These are phyloP conservation scores for sorghum (Sorghum bicolor) DNA, from an alignment of 176 grass and related monocot species.

Conservation along the genomic window DNA sequence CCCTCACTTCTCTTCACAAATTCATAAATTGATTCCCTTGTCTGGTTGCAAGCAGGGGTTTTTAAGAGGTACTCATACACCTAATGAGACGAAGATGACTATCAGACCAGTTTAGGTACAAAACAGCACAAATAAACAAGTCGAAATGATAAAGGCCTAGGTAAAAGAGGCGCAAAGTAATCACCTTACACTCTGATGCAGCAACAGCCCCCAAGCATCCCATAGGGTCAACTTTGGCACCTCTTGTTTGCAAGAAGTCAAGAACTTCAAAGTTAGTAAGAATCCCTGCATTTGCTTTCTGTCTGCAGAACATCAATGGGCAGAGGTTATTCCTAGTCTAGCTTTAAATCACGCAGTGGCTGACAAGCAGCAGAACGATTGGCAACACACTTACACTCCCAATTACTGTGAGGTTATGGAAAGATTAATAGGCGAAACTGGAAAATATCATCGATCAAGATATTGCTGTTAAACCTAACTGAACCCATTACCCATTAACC, in stretches of 20 bases:
- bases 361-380: not conserved
- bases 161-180: conserved; percentile 20
- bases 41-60: conserved; percentile 62
- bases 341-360: not conserved
- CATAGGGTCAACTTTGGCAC: conserved; percentile 74
- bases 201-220: conserved; percentile 75
- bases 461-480: not conserved
- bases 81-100: conserved; percentile 10
- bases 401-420: not conserved
- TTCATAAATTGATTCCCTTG: conserved; percentile 58
- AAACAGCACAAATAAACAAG: conserved; percentile 4
- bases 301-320: conserved; percentile 31
- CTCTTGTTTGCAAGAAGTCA: conserved; percentile 70
- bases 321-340: not conserved
- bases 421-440: not conserved
- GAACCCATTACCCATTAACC: not conserved
- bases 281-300: conserved; percentile 51
- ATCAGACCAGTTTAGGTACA: not conserved
- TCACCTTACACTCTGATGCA: conserved; percentile 82
- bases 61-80: conserved; percentile 71
- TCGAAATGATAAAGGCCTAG: not conserved
- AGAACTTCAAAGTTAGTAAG: conserved; percentile 92
- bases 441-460: not conserved
- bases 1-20: conserved; percentile 56
- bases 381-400: not conserved